These are phyloP conservation scores for Aspergillus ostianus DNA, from an alignment of 495 filamentous ascomycete genomes.

Conservation along the genomic window DNA sequence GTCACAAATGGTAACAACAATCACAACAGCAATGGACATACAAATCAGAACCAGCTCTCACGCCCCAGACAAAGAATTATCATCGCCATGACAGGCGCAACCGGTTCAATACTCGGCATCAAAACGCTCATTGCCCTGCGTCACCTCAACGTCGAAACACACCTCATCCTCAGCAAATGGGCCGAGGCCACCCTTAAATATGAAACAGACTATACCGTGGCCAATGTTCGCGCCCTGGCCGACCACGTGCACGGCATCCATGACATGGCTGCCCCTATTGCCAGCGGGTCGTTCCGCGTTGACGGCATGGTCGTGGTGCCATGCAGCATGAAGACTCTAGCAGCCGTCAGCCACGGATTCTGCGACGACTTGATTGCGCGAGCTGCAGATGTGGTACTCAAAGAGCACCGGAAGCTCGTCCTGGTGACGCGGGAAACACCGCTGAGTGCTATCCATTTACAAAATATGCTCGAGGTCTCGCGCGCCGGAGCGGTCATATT, in stretches of 20 bases:
- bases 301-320: conserved; percentile 44
- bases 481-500: conserved; percentile 39
- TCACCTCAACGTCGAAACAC: conserved; percentile 38
- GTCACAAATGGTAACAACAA: too few relatives aligned
- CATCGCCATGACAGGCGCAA: conserved; percentile 43
- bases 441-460: conserved; percentile 44
- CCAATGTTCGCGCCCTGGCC: conserved; percentile 32
- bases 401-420: conserved; percentile 43
- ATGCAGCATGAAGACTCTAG: conserved; percentile 44
- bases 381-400: conserved; percentile 46
- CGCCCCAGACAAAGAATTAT: conserved; percentile 26
- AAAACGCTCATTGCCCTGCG: conserved; percentile 37
- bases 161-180: conserved; percentile 45
- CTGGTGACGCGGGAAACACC: conserved; percentile 45
- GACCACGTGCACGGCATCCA: conserved; percentile 38
- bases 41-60: background rate
- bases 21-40: background rate
- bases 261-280: conserved; percentile 37
- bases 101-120: conserved; percentile 37
- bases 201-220: conserved; percentile 36
- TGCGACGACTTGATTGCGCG: conserved; percentile 48
- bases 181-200: conserved; percentile 41
- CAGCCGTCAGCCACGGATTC: conserved; percentile 29
- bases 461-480: conserved; percentile 43
- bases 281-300: conserved; percentile 37